Evolutionary conservation across 1,284 basidiomycete genomes (phyloP), one percentile per base, ranked within the genome.

Genomic region (Paramarasmius palmivorus): DNA sequence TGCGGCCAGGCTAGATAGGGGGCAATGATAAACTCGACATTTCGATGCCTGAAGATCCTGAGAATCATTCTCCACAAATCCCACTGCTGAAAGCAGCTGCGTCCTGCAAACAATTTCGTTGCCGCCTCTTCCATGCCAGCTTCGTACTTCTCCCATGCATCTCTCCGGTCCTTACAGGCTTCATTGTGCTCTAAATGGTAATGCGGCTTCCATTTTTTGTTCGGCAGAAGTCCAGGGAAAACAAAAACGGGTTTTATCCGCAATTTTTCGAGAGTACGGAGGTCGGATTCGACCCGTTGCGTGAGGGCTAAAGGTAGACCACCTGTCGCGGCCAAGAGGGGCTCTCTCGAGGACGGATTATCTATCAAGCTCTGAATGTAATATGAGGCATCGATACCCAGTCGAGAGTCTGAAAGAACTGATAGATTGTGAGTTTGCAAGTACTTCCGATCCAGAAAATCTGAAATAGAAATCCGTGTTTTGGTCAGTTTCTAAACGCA

Each of bases 231-330:
- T 14, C 96, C 96, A 39, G 92, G 86, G 72, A 99, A 97, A 48
- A 99, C 93, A 66, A 99, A 98, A 34, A 99, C 93, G 23, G 96
- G 97, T 69, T 97, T 98, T 78, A 99, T 96, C 59, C 83, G 88
- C 42, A 90, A 77, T 73, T 89, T 90, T 79, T 98, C 95, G 64
- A 98, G 86, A 8, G 83, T 78, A 47, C 95, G 90, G 47, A 99
- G 79, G 77, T 99, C 95, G 34, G 85, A 79, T 73, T 98, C 95
- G 69, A 99, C 95, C 57, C 92, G 88, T 59, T 82, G 79, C 10
- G 86, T 88, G 52, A 97, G 81, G 29, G 91, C 88, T 53, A 98
- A 82, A 2, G 95, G 95, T 6, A 94, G 80, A 34, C 96, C 96
- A 35, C 96, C 96, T 1, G 95, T 95, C 0, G 95, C 95, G 0